Percentiles rank a stretch among this genome's conserved stretches.
Evolutionary conservation across 768 basidiomycete species (phyloP).

Genomic region (Russula ochroleuca): DNA sequence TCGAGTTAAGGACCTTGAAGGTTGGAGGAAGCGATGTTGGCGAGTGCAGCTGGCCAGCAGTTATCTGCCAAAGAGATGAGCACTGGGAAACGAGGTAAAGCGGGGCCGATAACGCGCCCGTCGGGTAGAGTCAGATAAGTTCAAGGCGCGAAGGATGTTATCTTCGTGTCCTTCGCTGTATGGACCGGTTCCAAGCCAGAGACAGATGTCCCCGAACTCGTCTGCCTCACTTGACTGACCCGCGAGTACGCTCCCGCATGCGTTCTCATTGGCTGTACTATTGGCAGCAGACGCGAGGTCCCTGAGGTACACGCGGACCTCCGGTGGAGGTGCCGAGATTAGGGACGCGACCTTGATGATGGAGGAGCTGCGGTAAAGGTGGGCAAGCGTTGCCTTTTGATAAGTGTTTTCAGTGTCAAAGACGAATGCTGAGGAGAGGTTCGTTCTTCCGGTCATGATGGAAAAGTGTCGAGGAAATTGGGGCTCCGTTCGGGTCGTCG

Average conservation of each 20-base stretch:
- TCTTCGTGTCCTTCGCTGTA: slow-evolving; percentile 34
- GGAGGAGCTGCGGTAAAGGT: slow-evolving; percentile 26
- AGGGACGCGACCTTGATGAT: slow-evolving; percentile 23
- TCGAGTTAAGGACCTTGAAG: slow-evolving; percentile 15
- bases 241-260: slow-evolving; percentile 50
- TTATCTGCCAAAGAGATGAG: slow-evolving; percentile 23
- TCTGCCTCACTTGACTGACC: slow-evolving; percentile 54
- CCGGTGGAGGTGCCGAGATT: slow-evolving; percentile 19
- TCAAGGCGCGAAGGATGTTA: slow-evolving; percentile 36
- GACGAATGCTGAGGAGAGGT: slow-evolving; percentile 18
- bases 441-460: slow-evolving; percentile 13
- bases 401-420: slow-evolving; percentile 20
- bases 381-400: slow-evolving; percentile 22
- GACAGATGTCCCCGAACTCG: slow-evolving; percentile 49
- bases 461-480: neutral
- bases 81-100: neutral
- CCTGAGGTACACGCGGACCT: slow-evolving; percentile 18
- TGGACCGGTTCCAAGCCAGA: slow-evolving; percentile 48
- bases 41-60: slow-evolving; percentile 16
- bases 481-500: too few relatives aligned
- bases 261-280: slow-evolving; percentile 38
- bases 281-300: slow-evolving; percentile 41
- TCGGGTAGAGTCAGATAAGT: slow-evolving; percentile 16
- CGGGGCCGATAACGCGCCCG: slow-evolving; percentile 19
- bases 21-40: slow-evolving; percentile 21